Conservation (phyloP, 331 rosid species). For the Malus hybrid region DNA sequence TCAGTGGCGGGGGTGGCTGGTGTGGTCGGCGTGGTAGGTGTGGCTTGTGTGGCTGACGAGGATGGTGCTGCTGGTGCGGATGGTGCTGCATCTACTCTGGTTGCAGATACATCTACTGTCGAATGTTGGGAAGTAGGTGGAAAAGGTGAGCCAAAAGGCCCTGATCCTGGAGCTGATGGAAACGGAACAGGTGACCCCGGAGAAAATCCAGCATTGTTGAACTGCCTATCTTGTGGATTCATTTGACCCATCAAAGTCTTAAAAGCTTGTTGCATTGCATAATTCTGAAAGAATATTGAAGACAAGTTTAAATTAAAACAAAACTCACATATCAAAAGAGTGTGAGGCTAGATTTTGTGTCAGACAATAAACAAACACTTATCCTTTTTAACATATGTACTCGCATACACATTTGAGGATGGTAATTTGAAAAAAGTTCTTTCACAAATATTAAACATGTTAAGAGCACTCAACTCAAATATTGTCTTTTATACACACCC, state of each 20-base stretch:
- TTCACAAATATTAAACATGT: neutral
- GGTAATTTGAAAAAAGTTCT: neutral
- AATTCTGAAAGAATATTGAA: slow-evolving; percentile 47
- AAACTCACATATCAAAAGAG: neutral
- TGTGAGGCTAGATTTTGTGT: slow-evolving; percentile 5
- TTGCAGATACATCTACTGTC: slow-evolving; percentile 69
- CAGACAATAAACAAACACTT: neutral
- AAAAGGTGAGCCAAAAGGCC: slow-evolving; percentile 35
- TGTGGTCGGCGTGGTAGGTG: slow-evolving; percentile 17
- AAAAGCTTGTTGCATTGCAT: slow-evolving; percentile 99
- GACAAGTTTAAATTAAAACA: neutral
- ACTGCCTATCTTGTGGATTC: slow-evolving; percentile 64
- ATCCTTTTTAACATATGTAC: neutral
- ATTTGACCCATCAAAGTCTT: slow-evolving; percentile 90
- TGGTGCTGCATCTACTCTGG: slow-evolving; percentile 47
- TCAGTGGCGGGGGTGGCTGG: slow-evolving; percentile 2
- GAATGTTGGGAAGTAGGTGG: slow-evolving; percentile 45
- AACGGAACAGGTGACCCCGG: slow-evolving; percentile 82
- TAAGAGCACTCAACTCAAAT: neutral
- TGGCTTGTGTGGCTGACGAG: slow-evolving; percentile 31
- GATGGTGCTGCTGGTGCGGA: slow-evolving; percentile 16
- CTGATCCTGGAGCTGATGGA: slow-evolving; percentile 44
- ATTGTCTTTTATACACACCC: neutral
- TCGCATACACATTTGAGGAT: neutral
- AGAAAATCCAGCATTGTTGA: slow-evolving; percentile 48